A percentile compares a stretch with the other conserved stretches of the same genome.
Conservation (phyloP, 2,329 filamentous ascomycete species). For the Rosellinia necatrix region DNA sequence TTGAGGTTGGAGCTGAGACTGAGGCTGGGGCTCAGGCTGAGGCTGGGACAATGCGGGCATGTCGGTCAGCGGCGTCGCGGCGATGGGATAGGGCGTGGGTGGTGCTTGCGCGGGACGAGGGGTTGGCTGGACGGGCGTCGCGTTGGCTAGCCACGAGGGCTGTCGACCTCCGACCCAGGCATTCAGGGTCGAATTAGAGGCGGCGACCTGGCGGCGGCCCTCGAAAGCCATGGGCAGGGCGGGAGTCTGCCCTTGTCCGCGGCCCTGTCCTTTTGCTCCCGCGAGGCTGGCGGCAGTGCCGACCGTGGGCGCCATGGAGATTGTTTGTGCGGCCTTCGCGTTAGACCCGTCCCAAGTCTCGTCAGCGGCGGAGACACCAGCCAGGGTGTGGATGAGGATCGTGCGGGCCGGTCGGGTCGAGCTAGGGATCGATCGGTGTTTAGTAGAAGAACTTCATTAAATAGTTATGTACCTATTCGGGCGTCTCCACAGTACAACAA, state of each 20-base stretch:
- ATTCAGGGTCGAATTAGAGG: constrained; percentile 49
- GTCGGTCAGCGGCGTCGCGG: constrained; percentile 17
- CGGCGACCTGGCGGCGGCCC: constrained; percentile 40
- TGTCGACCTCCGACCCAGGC: constrained; percentile 45
- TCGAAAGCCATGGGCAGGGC: not conserved
- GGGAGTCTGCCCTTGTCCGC: constrained; percentile 3
- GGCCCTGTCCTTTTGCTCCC: not conserved
- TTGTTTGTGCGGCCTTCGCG: constrained; percentile 8
- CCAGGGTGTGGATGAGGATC: constrained; percentile 13
- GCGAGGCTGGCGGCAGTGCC: constrained; percentile 21
- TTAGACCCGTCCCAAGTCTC: constrained; percentile 8
- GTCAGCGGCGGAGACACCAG: constrained; percentile 20
- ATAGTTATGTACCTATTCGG: too few relatives aligned
- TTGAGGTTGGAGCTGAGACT: constrained; percentile 5
- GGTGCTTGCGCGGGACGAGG: constrained; percentile 34
- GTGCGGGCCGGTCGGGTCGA: constrained; percentile 5
- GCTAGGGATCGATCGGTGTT: too few relatives aligned
- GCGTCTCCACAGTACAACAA: not conserved
- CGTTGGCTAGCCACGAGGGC: constrained; percentile 42
- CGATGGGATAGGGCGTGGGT: constrained; percentile 9
- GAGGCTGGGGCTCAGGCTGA: constrained; percentile 8
- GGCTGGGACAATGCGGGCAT: constrained; percentile 4
- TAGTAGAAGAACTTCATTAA: too few relatives aligned
- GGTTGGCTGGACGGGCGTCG: constrained; percentile 38
- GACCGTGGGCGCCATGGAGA: constrained; percentile 35